phyloP scores from a whole-genome alignment of 1,284 basidiomycete species.

The Athelia sp. region DNA sequence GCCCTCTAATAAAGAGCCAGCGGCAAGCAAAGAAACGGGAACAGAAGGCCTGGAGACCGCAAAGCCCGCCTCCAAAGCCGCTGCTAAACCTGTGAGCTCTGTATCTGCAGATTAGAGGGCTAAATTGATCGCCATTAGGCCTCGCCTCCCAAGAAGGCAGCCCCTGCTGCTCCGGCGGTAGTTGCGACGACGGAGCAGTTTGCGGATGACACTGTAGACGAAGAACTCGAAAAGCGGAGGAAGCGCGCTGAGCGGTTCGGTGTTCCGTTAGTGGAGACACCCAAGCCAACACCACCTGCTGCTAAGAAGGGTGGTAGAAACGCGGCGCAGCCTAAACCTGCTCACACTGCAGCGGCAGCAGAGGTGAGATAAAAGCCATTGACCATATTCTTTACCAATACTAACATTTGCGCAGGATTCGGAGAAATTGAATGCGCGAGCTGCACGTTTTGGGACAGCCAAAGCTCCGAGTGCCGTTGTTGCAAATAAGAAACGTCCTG shows the following conservation, averaged over 20 bases:
- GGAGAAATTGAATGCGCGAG: constrained; percentile 43
- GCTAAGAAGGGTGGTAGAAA: constrained; percentile 13
- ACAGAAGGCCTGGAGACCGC: constrained; percentile 6
- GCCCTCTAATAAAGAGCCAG: constrained; percentile 5
- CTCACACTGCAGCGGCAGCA: constrained; percentile 4
- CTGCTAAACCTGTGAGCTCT: constrained; percentile 8
- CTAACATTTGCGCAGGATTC: constrained; percentile 30
- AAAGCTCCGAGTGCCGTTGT: constrained; percentile 3
- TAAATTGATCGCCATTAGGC: neutral
- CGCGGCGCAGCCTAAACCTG: constrained; percentile 7
- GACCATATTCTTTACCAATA: neutral
- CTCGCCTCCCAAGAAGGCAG: neutral
- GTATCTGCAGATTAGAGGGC: neutral
- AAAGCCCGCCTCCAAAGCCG: constrained; percentile 5
- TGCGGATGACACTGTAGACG: constrained; percentile 23
- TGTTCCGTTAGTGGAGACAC: constrained; percentile 51
- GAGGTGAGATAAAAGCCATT: constrained; percentile 10
- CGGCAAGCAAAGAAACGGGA: constrained; percentile 4
- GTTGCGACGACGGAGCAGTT: constrained; percentile 7
- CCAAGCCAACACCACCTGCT: constrained; percentile 14
- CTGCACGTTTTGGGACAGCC: constrained; percentile 45
- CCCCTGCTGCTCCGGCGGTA: constrained; percentile 7
- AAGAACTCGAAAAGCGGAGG: constrained; percentile 53
- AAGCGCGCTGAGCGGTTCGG: constrained; percentile 65
- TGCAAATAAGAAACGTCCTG: constrained; percentile 37